Conservation (phyloP, 805 yeast species). For the Kazachstania kunashirensis region DNA sequence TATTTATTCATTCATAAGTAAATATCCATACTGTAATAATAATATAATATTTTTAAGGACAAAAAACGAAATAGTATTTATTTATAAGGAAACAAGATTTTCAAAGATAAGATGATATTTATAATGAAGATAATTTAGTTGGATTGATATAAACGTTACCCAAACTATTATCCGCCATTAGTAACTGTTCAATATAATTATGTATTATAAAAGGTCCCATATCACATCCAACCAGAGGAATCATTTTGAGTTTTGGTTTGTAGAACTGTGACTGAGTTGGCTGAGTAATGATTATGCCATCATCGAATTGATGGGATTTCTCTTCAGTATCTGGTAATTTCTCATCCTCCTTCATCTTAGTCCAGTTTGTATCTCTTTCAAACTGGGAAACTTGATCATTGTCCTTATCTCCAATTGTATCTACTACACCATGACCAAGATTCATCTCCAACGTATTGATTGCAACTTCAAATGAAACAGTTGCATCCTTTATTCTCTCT, state of each 20-base stretch:
- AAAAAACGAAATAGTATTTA: too few species aligned
- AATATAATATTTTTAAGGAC: too few species aligned
- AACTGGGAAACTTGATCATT: constrained; percentile 11
- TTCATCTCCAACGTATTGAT: constrained; percentile 22
- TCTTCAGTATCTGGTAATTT: constrained; percentile 10
- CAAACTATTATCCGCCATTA: not conserved
- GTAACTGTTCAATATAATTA: constrained; percentile 27
- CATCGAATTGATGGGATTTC: not conserved
- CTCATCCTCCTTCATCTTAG: constrained; percentile 20
- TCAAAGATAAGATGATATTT: not conserved
- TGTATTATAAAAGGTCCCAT: constrained; percentile 35
- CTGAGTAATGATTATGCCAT: constrained; percentile 1
- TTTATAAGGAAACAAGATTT: too few species aligned
- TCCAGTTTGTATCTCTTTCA: constrained; percentile 28
- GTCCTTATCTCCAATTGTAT: not conserved
- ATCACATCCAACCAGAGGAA: constrained; percentile 34
- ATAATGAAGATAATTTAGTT: not conserved
- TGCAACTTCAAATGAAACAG: constrained; percentile 22
- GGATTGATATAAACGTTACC: constrained; percentile 2
- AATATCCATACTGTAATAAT: too few species aligned
- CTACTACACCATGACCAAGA: constrained; percentile 17
- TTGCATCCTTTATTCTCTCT: constrained; percentile 17
- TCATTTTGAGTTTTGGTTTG: constrained; percentile 20
- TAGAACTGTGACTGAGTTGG: constrained; percentile 1
- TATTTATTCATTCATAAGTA: not conserved